Conservation (phyloP, 768 basidiomycete genomes). For the Lentinus brumalis region DNA sequence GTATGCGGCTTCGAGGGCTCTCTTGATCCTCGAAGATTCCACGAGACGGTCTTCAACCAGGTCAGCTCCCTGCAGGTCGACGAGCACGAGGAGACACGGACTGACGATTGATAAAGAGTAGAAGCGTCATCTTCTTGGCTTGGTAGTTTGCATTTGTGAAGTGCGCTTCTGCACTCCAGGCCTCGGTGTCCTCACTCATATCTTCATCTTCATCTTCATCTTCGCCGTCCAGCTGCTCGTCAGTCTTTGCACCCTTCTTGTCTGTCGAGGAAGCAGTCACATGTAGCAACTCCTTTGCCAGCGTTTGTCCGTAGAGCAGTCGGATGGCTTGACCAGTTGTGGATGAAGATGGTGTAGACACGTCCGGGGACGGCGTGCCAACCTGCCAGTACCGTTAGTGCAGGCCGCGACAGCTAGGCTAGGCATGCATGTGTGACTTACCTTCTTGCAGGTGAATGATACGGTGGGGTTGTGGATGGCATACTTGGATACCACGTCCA, state of each 20-base stretch:
- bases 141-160: slow-evolving; percentile 90
- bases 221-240: slow-evolving; percentile 29
- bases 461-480: slow-evolving; percentile 91
- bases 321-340: slow-evolving; percentile 71
- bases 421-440: slow-evolving; percentile 27
- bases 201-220: slow-evolving; percentile 27
- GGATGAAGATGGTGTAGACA: slow-evolving; percentile 76
- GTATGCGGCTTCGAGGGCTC: slow-evolving; percentile 86
- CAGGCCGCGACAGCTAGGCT: not conserved
- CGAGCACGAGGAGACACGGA: slow-evolving; percentile 4
- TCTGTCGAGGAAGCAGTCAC: slow-evolving; percentile 30
- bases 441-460: slow-evolving; percentile 92
- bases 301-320: slow-evolving; percentile 75
- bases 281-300: slow-evolving; percentile 75
- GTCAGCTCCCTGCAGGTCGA: not conserved
- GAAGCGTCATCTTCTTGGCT: slow-evolving; percentile 79
- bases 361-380: slow-evolving; percentile 72
- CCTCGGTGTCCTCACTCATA: slow-evolving; percentile 25
- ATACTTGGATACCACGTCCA: slow-evolving; percentile 92
- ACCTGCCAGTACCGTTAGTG: slow-evolving; percentile 44
- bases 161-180: slow-evolving; percentile 74
- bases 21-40: slow-evolving; percentile 84
- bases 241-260: slow-evolving; percentile 28
- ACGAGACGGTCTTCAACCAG: slow-evolving; percentile 77
- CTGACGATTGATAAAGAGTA: slow-evolving; percentile 95